Evolutionary conservation across 306 rosid genomes (phyloP).

Genomic region (Styphnolobium japonicum): DNA sequence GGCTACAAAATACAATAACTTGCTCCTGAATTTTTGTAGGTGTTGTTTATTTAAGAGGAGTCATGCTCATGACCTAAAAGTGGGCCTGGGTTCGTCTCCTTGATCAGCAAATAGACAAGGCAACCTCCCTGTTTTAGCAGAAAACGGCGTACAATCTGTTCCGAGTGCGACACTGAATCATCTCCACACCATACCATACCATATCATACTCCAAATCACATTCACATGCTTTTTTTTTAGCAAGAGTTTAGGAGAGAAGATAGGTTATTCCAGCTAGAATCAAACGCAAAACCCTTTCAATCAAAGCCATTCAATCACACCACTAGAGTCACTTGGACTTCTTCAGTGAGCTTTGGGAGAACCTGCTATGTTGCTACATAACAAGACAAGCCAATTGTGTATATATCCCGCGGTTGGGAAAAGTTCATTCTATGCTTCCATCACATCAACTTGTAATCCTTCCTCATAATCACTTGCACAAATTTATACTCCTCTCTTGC

Average conservation of each 20-base stretch:
- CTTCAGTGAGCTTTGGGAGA: not conserved
- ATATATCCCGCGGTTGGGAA: not conserved
- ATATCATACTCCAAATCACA: too few species aligned
- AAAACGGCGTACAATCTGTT: slow-evolving; percentile 45
- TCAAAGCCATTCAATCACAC: too few species aligned
- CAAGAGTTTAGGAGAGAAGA: too few species aligned
- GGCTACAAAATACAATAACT: not conserved
- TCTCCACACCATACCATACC: not conserved
- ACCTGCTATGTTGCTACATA: not conserved
- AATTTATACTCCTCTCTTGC: too few species aligned
- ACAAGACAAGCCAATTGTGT: not conserved
- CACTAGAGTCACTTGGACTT: too few species aligned
- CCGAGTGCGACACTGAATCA: slow-evolving; percentile 29
- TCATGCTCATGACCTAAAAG: slow-evolving; percentile 41
- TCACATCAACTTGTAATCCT: too few species aligned
- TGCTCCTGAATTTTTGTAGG: slow-evolving; percentile 24
- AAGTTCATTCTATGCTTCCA: not conserved
- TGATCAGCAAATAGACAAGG: slow-evolving; percentile 36
- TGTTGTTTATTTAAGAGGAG: slow-evolving; percentile 22
- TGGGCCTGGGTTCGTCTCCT: slow-evolving; percentile 26
- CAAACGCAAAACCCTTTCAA: too few species aligned
- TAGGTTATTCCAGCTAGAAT: too few species aligned
- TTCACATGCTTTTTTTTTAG: not conserved
- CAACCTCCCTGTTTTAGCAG: slow-evolving; percentile 40
- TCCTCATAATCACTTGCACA: too few species aligned